These are phyloP conservation scores for Candida verbasci DNA, from an alignment of 805 yeast genomes.

Conservation along the genomic window DNA sequence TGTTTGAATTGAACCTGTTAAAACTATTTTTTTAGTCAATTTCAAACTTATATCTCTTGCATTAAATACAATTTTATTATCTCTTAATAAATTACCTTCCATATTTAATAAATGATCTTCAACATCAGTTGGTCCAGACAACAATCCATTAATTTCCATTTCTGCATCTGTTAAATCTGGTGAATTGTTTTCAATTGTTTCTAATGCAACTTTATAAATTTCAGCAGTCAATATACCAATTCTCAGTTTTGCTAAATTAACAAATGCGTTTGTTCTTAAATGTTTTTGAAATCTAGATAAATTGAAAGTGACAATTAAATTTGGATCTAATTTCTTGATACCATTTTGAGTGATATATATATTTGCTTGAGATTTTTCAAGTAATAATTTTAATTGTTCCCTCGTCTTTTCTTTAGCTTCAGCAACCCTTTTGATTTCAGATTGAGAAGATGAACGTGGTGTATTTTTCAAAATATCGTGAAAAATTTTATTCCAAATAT, in stretches of 20 bases:
- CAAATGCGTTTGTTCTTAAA: constrained; percentile 61
- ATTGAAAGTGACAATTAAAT: constrained; percentile 55
- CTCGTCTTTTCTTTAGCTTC: constrained; percentile 61
- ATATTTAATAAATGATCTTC: constrained; percentile 19
- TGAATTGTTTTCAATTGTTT: constrained; percentile 53
- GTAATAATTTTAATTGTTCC: constrained; percentile 26
- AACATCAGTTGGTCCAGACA: constrained; percentile 46
- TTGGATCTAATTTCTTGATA: constrained; percentile 42
- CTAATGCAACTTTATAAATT: constrained; percentile 58
- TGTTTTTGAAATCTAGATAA: constrained; percentile 63
- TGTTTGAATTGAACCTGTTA: constrained; percentile 43
- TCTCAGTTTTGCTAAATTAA: constrained; percentile 57
- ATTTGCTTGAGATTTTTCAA: constrained; percentile 28
- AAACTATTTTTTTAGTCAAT: constrained; percentile 39
- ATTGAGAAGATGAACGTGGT: constrained; percentile 33
- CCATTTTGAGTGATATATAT: constrained; percentile 26
- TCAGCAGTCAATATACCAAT: constrained; percentile 65
- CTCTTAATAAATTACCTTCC: constrained; percentile 32
- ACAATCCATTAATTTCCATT: constrained; percentile 42
- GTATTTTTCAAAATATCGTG: constrained; percentile 30
- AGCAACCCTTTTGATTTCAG: constrained; percentile 40
- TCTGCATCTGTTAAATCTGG: constrained; percentile 40
- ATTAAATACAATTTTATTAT: constrained; percentile 31
- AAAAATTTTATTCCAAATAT: constrained; percentile 34
- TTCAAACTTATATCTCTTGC: constrained; percentile 28